These are phyloP conservation scores for Phaeomoniella chlamydospora DNA, from an alignment of 2,329 filamentous ascomycete species.

Conservation along the genomic window DNA sequence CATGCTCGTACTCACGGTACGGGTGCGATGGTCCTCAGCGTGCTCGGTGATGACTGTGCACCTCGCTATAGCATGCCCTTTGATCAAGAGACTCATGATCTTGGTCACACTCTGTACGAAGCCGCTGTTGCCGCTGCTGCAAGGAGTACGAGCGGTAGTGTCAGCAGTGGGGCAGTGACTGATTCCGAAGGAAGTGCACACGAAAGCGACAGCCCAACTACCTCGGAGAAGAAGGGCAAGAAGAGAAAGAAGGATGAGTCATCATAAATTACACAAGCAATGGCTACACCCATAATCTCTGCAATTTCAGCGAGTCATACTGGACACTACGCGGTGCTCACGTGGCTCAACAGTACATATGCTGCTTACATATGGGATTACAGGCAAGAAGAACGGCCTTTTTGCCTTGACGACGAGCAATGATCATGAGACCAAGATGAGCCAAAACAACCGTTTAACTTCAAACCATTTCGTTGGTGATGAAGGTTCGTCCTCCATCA, in stretches of 20 bases:
- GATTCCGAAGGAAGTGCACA: not conserved
- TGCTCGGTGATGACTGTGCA: slow-evolving; percentile 57
- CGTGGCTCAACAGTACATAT: not conserved
- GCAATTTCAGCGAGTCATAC: no score
- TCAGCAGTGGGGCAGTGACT: not conserved
- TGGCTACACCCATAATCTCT: no score
- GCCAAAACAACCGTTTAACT: not conserved
- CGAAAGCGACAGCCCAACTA: not conserved
- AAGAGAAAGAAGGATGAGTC: not conserved
- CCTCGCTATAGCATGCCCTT: slow-evolving; percentile 25
- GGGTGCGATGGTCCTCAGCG: slow-evolving; percentile 79
- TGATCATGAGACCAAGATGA: not conserved
- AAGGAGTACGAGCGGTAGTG: slow-evolving; percentile 30
- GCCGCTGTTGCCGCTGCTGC: slow-evolving; percentile 60
- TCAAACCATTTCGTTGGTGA: not conserved
- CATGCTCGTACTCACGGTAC: slow-evolving; percentile 88
- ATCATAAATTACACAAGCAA: no score
- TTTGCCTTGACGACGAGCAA: not conserved
- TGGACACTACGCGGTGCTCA: no score
- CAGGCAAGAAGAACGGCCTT: not conserved
- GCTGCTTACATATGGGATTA: not conserved
- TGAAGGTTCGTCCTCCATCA: not conserved
- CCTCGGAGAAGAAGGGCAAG: not conserved
- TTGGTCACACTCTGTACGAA: slow-evolving; percentile 71
- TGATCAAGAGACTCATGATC: slow-evolving; percentile 49